These are phyloP conservation scores for Chytriomyces confervae DNA, from an alignment of 192 early-diverging fungal genomes.

Conservation along the genomic window DNA sequence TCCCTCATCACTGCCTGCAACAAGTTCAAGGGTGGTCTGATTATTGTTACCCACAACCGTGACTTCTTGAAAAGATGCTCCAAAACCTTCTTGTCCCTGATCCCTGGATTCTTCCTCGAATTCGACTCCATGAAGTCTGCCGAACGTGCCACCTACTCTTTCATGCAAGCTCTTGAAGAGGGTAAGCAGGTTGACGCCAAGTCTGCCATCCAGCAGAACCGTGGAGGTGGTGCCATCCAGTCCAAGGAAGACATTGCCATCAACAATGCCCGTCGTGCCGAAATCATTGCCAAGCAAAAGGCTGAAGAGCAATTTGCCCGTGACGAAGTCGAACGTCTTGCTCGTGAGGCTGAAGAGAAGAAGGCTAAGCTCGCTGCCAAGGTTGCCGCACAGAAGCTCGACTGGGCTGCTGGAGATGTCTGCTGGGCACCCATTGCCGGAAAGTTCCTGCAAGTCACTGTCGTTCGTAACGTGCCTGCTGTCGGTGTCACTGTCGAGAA, in stretches of 20 bases:
- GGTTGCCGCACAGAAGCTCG: constrained; percentile 24
- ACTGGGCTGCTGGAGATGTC: constrained; percentile 34
- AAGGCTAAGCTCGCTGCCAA: constrained; percentile 31
- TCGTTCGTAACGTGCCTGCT: constrained; percentile 36
- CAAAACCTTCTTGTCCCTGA: constrained; percentile 48
- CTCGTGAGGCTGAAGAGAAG: constrained; percentile 22
- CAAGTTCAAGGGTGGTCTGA: constrained; percentile 78
- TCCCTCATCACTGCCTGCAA: constrained; percentile 75
- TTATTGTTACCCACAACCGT: constrained; percentile 83
- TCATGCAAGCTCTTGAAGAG: constrained; percentile 39
- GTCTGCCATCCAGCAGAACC: constrained; percentile 42
- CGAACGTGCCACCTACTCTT: constrained; percentile 38
- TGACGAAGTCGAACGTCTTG: constrained; percentile 54
- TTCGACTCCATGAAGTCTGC: constrained; percentile 43
- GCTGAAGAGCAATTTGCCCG: constrained; percentile 75
- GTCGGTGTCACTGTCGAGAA: constrained; percentile 38
- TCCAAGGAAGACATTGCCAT: constrained; percentile 82
- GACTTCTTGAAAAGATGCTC: constrained; percentile 71
- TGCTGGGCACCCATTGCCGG: constrained; percentile 33
- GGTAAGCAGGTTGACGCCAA: constrained; percentile 38
- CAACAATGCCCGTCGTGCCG: constrained; percentile 69
- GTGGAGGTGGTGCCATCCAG: constrained; percentile 72
- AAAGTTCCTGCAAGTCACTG: constrained; percentile 30
- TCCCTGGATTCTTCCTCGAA: constrained; percentile 37
- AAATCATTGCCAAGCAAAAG: constrained; percentile 67